Evolutionary conservation across 805 yeast genomes (phyloP), one percentile per base, ranked within the genome.

Genomic region (Ogataea pignaliae): DNA sequence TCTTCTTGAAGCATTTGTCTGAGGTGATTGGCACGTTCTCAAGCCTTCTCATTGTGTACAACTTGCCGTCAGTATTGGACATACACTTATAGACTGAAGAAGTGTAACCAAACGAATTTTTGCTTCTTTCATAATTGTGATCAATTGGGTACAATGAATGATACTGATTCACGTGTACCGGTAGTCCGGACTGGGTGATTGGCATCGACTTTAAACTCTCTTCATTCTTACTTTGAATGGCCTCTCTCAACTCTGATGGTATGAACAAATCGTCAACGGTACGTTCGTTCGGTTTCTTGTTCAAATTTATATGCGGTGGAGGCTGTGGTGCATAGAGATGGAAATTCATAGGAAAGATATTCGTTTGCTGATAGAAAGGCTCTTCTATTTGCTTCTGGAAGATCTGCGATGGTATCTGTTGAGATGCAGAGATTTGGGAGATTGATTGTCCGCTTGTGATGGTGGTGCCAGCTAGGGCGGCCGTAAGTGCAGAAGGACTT

Each of bases 261-360:
- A 91, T 75, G 59, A 90, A 90, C 56, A 93, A 71, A 45, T 75
- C 76, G 43, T 78, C 77, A 3, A 83, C 77, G 29, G 79, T 79
- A 36, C 88, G 75, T 64, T 89, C 90, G 59, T 89, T 81, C 1
- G 87, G 79, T 39, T 75, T 73, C 48, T 85, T 67, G 12, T 82
- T 80, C 10, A 76, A 63, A 34, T 73, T 71, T 39, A 82, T 62
- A 57, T 83, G 81, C 9, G 89, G 90, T 3, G 90, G 88, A 10
- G 97, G 91, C 29, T 79, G 75, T 2, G 97, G 97, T 0, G 97
- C 93, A 65, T 91, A 90, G 34, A 88, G 66, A 64, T 90, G 96
- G 60, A 87, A 86, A 56, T 88, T 88, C 36, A 87, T 66, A 0
- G 85, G 85, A 51, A 67, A 79, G 33, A 61, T 40, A 30, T 68